A percentile compares a stretch with the other conserved stretches of the same genome.
These are phyloP conservation scores for Xylaria sp. DNA, from an alignment of 2,329 filamentous ascomycete species.

Conservation along the genomic window DNA sequence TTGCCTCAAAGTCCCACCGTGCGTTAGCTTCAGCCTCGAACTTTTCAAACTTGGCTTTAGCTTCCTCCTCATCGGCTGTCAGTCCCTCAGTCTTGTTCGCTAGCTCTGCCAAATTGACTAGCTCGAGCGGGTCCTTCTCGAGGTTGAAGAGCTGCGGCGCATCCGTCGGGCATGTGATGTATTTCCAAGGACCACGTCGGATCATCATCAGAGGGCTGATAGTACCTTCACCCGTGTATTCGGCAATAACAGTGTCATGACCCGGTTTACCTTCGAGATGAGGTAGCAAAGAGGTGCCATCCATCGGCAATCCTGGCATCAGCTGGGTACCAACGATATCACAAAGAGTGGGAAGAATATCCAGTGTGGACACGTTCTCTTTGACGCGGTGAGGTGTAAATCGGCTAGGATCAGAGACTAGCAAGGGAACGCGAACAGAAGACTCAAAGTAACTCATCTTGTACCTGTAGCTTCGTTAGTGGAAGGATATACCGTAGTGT, in stretches of 20 bases:
- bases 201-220: conserved; percentile 95
- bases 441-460: conserved; percentile 98
- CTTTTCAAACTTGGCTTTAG: conserved; percentile 64
- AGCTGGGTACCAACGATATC: conserved; percentile 81
- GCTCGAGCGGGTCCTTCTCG: conserved; percentile 76
- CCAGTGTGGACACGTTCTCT: conserved; percentile 89
- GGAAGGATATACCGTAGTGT: background rate
- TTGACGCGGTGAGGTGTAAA: conserved; percentile 81
- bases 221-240: conserved; percentile 95
- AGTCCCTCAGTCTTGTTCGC: conserved; percentile 53
- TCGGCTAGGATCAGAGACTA: conserved; percentile 81
- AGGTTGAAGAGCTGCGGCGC: conserved; percentile 88
- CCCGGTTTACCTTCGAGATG: conserved; percentile 75
- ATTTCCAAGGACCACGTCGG: conserved; percentile 88
- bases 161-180: conserved; percentile 85
- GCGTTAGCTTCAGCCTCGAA: conserved; percentile 79
- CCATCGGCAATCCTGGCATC: conserved; percentile 79
- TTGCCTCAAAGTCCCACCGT: conserved; percentile 84
- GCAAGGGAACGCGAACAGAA: conserved; percentile 87
- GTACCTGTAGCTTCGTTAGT: conserved; percentile 58
- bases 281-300: conserved; percentile 84
- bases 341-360: conserved; percentile 88
- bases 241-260: conserved; percentile 89
- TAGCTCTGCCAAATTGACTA: conserved; percentile 74
- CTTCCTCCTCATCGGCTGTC: conserved; percentile 59